Evolutionary conservation across 2,329 filamentous ascomycete species (phyloP).

Genomic region (Ceratocystis diversiconidia): DNA sequence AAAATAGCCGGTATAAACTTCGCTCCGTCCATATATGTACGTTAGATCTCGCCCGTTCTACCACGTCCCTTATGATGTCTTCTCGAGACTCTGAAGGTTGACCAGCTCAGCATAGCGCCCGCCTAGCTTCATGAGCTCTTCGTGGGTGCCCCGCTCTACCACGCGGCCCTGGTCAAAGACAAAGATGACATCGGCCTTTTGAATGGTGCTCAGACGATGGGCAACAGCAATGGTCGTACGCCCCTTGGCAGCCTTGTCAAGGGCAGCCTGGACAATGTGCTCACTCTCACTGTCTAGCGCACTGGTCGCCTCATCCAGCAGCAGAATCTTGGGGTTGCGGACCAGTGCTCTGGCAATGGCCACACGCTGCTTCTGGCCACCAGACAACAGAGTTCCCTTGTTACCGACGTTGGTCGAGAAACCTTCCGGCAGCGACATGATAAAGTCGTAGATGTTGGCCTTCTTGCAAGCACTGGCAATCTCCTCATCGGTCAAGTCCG

Average conservation of each 20-base stretch:
- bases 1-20: neutral
- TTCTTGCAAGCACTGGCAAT: slow-evolving; percentile 72
- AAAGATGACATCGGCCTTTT: slow-evolving; percentile 87
- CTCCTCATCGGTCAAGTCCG: slow-evolving; percentile 54
- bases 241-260: slow-evolving; percentile 69
- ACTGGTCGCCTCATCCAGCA: slow-evolving; percentile 69
- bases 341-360: slow-evolving; percentile 85
- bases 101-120: slow-evolving; percentile 68
- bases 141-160: slow-evolving; percentile 71
- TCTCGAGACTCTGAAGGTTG: slow-evolving; percentile 58
- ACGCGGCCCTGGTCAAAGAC: slow-evolving; percentile 87
- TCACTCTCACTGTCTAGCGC: slow-evolving; percentile 65
- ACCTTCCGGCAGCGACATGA: slow-evolving; percentile 70
- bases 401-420: slow-evolving; percentile 75
- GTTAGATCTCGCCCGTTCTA: neutral
- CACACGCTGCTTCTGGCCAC: slow-evolving; percentile 88
- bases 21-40: neutral
- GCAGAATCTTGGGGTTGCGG: slow-evolving; percentile 75
- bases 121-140: slow-evolving; percentile 52
- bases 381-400: slow-evolving; percentile 73
- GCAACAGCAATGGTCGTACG: slow-evolving; percentile 90
- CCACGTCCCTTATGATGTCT: slow-evolving; percentile 8
- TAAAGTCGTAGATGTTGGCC: slow-evolving; percentile 87
- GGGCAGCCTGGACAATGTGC: slow-evolving; percentile 64
- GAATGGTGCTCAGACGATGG: slow-evolving; percentile 81